Conservation (phyloP, 2,329 filamentous ascomycete genomes). For the Trichoderma sp. region DNA sequence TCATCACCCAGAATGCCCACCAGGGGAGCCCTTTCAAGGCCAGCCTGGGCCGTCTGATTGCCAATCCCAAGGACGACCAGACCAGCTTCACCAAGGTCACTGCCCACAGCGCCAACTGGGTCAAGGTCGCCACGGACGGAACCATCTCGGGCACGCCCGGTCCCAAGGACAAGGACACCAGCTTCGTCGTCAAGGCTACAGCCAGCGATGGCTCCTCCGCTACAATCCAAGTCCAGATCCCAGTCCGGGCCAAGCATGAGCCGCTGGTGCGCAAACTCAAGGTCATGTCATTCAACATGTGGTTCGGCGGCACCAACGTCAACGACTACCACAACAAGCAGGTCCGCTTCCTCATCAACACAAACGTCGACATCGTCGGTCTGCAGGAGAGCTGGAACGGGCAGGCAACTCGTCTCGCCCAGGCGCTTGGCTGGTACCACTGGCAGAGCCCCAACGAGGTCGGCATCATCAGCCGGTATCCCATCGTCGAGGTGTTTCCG, state of each 20-base stretch:
- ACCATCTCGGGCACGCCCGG: slow-evolving; percentile 43
- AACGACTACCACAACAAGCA: slow-evolving; percentile 46
- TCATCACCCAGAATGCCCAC: slow-evolving; percentile 44
- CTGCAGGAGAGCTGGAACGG: slow-evolving; percentile 43
- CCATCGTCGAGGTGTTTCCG: slow-evolving; percentile 39
- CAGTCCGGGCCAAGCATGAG: slow-evolving; percentile 35
- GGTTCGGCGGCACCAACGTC: slow-evolving; percentile 44
- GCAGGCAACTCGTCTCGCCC: slow-evolving; percentile 40
- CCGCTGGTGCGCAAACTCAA: slow-evolving; percentile 41
- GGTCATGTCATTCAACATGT: slow-evolving; percentile 46
- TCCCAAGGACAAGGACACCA: slow-evolving; percentile 29
- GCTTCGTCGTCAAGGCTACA: slow-evolving; percentile 37
- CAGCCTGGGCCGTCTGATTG: slow-evolving; percentile 40
- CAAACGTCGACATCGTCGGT: slow-evolving; percentile 43
- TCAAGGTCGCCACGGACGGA: slow-evolving; percentile 40
- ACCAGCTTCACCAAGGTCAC: slow-evolving; percentile 38
- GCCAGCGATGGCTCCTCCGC: slow-evolving; percentile 35
- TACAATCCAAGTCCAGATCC: slow-evolving; percentile 39
- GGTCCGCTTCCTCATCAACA: slow-evolving; percentile 40
- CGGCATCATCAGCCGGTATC: slow-evolving; percentile 45
- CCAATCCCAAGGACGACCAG: slow-evolving; percentile 31
- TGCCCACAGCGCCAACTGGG: slow-evolving; percentile 37
- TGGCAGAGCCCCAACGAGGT: slow-evolving; percentile 41
- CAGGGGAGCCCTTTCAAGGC: slow-evolving; percentile 40
- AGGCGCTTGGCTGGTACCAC: slow-evolving; percentile 45